Base-by-base conservation (phyloP, 2,329 filamentous ascomycete species). In the Fusarium brachygibbosum region DNA sequence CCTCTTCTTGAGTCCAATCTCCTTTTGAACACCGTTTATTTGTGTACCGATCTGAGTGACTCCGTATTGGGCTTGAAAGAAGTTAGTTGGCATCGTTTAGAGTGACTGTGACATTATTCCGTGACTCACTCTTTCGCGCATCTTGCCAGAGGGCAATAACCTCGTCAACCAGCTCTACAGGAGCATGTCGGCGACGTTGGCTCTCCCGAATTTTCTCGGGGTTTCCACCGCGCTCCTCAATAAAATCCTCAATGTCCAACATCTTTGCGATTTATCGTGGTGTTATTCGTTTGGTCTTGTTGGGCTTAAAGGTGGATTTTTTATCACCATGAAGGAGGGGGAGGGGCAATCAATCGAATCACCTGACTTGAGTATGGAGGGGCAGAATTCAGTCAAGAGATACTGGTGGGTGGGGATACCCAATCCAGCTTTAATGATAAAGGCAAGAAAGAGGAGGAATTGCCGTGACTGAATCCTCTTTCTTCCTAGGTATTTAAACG, bases 1-100 rank as follows among this genome's bases (percentile, higher is more conserved):
- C 88, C 97, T 97, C 84, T 97, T 97, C 86, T 95, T 97, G 76
- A 88, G 84, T 19, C 92, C 93, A 77, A 98, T 97, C 79, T 94
- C 89, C 82, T 97, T 97, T 79, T 97, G 93, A 31, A 93, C 87
- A 21, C 88, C 90, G 82, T 98, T 98, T 81, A 97, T 94, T 82
- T 92, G 90, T 75, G 89, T 90, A 71, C 91, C 91, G 73, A 96
- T 87, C 79, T 97, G 93, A 21, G 90, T 93, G 10, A 90, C 92
- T 56, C 87, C 88, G 77, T 95, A 96, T 65, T 93, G 88, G 55
- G 91, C 79, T 81, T 68, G 19, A 17, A 34, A 32, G n/a, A 32
- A 12, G 21, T 75, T 45, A 75, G 66, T 46, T 54, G 12, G n/a
- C 5, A 31, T 45, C 21, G 17, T 38, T 19, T 13, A 49, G 66